These are phyloP conservation scores for Parmales sp. DNA, from an alignment of 108 stramenopile genomes.

Conservation along the genomic window DNA sequence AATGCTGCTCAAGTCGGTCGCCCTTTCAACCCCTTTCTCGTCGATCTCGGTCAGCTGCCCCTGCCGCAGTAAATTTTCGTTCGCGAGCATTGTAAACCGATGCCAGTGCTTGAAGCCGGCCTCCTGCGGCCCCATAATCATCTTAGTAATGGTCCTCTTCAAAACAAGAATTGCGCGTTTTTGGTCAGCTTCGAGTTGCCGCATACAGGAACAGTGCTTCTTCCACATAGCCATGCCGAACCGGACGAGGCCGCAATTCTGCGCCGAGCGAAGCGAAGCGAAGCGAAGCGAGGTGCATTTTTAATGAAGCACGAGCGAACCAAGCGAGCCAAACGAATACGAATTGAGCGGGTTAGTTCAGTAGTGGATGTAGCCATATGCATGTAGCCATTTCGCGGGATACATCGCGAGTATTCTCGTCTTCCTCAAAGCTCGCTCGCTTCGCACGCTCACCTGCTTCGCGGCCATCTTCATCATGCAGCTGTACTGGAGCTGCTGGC, in stretches of 20 bases:
- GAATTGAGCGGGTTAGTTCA: too few relatives aligned
- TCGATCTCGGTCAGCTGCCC: background rate
- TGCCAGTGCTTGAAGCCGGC: conserved; percentile 36
- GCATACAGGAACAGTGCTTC: conserved; percentile 19
- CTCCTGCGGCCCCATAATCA: background rate
- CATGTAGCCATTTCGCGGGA: too few relatives aligned
- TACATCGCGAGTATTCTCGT: too few relatives aligned
- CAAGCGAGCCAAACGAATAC: too few relatives aligned
- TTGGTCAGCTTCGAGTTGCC: conserved; percentile 21
- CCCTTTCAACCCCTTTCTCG: background rate
- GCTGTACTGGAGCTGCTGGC: conserved; percentile 18
- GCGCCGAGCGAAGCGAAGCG: too few relatives aligned
- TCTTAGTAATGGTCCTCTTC: conserved; percentile 10
- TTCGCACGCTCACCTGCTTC: too few relatives aligned
- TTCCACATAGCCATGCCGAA: conserved; percentile 28
- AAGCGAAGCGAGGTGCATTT: too few relatives aligned
- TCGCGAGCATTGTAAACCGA: conserved; percentile 22
- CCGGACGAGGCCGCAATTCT: conserved; percentile 23
- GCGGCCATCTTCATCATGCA: conserved; percentile 23
- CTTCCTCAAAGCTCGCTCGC: too few relatives aligned
- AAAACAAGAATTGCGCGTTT: conserved; percentile 23
- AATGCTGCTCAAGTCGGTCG: conserved; percentile 7
- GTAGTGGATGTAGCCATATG: too few relatives aligned
- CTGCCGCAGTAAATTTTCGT: conserved; percentile 10
- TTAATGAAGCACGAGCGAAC: too few relatives aligned